These are phyloP conservation scores for Exobasidium rhododendri DNA, from an alignment of 1,284 basidiomycete species.

Conservation along the genomic window DNA sequence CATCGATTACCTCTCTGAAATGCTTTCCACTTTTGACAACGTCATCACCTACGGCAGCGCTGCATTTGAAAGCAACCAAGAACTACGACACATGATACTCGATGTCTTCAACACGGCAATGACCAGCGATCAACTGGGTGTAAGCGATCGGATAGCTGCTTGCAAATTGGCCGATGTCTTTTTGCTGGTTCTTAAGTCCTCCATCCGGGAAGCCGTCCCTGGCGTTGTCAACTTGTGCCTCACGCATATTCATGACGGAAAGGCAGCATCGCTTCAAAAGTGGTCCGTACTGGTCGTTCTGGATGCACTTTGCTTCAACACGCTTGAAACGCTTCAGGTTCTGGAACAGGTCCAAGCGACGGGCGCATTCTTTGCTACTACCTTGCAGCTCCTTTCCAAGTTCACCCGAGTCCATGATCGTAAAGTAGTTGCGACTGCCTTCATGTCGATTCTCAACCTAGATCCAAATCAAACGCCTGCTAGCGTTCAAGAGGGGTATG, in stretches of 20 bases:
- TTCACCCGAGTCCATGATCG: conserved; percentile 87
- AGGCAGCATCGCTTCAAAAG: conserved; percentile 62
- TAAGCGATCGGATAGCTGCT: conserved; percentile 73
- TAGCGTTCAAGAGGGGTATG: neutral
- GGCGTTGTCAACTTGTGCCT: conserved; percentile 36
- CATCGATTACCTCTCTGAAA: conserved; percentile 77
- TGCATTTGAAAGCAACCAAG: conserved; percentile 67
- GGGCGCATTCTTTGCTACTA: conserved; percentile 74
- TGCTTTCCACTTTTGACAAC: conserved; percentile 84
- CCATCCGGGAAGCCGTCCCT: conserved; percentile 59
- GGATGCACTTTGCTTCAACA: conserved; percentile 81
- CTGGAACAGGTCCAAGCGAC: conserved; percentile 66
- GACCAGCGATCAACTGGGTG: conserved; percentile 70
- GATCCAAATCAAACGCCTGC: conserved; percentile 31
- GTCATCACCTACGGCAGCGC: conserved; percentile 80
- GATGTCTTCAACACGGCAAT: conserved; percentile 80
- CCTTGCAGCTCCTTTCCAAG: conserved; percentile 62
- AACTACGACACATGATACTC: conserved; percentile 76
- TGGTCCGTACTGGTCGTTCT: conserved; percentile 78
- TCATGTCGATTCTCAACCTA: conserved; percentile 56
- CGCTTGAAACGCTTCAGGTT: conserved; percentile 69
- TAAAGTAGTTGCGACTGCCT: conserved; percentile 72
- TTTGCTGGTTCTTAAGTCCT: conserved; percentile 72
- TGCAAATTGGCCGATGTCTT: conserved; percentile 81
- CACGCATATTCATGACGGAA: conserved; percentile 19